A percentile compares a stretch with the other conserved stretches of the same genome.
Conservation (phyloP, 2,329 filamentous ascomycete species). For the Colletotrichum karsti region DNA sequence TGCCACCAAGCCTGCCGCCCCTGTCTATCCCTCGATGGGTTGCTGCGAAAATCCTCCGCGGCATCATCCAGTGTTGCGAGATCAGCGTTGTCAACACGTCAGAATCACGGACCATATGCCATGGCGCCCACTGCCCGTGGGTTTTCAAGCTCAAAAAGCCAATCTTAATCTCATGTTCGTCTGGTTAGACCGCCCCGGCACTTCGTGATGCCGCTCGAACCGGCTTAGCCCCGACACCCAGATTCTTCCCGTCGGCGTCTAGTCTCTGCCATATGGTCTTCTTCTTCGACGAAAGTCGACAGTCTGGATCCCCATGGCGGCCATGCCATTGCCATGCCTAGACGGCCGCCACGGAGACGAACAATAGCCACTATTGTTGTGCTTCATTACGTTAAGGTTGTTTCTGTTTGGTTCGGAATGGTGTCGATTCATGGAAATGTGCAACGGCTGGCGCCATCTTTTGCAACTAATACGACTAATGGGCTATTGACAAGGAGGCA, state of each 20-base stretch:
- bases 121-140: constrained; percentile 11
- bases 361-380: background rate
- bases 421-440: background rate
- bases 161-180: constrained; percentile 24
- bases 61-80: constrained; percentile 19
- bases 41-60: constrained; percentile 20
- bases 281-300: background rate
- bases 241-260: background rate
- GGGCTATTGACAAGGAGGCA: background rate
- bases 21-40: background rate
- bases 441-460: background rate
- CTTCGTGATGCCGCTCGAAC: constrained; percentile 17
- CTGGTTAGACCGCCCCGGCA: constrained; percentile 8
- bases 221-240: constrained; percentile 15
- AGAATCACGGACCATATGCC: constrained; percentile 21
- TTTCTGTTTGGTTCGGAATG: background rate
- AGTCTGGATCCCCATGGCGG: background rate
- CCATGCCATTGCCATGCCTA: background rate
- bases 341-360: background rate
- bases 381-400: background rate
- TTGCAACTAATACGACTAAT: background rate
- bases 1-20: background rate
- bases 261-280: background rate
- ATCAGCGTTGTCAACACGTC: constrained; percentile 27
- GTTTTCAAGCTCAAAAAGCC: constrained; percentile 23